Evolutionary conservation across 441 rosid species (phyloP).

Genomic region (Populus hybrid): DNA sequence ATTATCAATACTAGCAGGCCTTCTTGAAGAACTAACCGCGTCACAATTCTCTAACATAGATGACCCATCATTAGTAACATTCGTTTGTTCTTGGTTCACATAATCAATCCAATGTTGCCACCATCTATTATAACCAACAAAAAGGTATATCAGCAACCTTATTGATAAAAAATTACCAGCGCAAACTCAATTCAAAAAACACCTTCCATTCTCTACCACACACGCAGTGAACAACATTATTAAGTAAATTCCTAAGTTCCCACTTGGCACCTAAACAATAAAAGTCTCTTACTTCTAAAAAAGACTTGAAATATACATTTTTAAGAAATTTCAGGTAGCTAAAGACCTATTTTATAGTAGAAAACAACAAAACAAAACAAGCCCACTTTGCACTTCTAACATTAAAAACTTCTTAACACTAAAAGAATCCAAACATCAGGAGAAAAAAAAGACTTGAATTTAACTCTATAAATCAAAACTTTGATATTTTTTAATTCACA

Average conservation of each 20-base stretch:
- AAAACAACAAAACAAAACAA: background rate
- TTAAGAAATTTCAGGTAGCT: background rate
- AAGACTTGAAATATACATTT: background rate
- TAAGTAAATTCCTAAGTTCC: background rate
- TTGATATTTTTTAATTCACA: too few relatives aligned
- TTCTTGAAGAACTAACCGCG: conserved; percentile 53
- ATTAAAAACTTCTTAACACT: background rate
- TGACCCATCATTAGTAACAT: conserved; percentile 50
- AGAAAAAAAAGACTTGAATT: background rate
- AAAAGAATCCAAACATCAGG: background rate
- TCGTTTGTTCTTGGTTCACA: conserved; percentile 84
- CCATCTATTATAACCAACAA: conserved; percentile 54
- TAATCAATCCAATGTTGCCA: conserved; percentile 96
- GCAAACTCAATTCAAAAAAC: too few relatives aligned
- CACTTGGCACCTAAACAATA: background rate
- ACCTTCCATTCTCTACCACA: background rate
- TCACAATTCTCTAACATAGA: conserved; percentile 60
- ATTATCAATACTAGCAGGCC: conserved; percentile 88
- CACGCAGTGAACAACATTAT: background rate
- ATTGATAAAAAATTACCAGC: background rate
- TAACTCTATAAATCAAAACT: background rate
- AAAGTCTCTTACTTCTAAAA: background rate
- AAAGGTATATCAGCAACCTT: background rate
- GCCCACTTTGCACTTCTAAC: background rate
- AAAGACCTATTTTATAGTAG: background rate